Evolutionary conservation across 805 yeast genomes (phyloP).

Genomic region (Candida dajiaensis): DNA sequence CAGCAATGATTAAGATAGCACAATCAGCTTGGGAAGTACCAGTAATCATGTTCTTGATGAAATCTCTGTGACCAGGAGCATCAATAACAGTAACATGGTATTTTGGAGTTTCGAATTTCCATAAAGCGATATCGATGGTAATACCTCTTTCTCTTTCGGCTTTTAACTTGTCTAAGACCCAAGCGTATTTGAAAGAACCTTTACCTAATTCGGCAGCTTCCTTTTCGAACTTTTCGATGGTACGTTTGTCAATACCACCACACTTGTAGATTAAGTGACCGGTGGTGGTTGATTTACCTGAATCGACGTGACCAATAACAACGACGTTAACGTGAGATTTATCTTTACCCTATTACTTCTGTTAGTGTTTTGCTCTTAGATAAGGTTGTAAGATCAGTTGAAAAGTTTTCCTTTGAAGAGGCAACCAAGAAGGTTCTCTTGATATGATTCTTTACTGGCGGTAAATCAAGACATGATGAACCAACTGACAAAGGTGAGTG

Average conservation of each 20-base stretch:
- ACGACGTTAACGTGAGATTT: constrained; percentile 99
- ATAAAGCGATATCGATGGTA: constrained; percentile 90
- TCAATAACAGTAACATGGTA: constrained; percentile 90
- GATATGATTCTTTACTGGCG: neutral
- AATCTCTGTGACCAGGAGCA: constrained; percentile 96
- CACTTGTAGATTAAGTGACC: constrained; percentile 99
- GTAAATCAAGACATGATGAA: neutral
- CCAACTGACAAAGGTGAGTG: too few relatives aligned
- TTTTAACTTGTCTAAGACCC: constrained; percentile 94
- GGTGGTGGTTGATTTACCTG: constrained; percentile 98
- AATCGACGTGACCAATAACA: constrained; percentile 99
- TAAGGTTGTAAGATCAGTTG: neutral
- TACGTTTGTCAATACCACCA: constrained; percentile 99
- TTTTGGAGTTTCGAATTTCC: constrained; percentile 95
- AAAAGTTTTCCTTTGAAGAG: neutral
- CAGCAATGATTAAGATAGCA: constrained; percentile 86
- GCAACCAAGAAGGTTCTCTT: neutral
- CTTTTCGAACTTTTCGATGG: constrained; percentile 97
- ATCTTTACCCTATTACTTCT: constrained; percentile 68
- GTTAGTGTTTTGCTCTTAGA: neutral
- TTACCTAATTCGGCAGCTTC: constrained; percentile 97
- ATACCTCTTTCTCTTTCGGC: constrained; percentile 98
- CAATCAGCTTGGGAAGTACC: constrained; percentile 96
- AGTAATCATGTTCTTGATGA: constrained; percentile 93
- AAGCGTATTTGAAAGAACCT: constrained; percentile 98